Conservation (phyloP, 495 filamentous ascomycete genomes). For the Hypoxylon lenormandii region DNA sequence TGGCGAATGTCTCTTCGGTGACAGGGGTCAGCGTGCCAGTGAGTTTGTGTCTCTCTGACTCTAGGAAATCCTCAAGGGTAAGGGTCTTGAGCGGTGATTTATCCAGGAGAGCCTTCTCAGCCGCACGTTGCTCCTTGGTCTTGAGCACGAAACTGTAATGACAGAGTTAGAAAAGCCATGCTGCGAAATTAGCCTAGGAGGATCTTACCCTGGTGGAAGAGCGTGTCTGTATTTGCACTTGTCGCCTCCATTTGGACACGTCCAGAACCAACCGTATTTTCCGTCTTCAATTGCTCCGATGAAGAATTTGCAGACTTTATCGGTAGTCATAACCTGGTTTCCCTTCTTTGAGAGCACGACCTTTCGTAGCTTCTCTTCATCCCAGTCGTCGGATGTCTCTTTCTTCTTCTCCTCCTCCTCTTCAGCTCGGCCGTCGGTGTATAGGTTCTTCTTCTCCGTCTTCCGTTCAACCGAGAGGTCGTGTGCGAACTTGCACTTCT, state of each 20-base stretch:
- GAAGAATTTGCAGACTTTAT: constrained; percentile 99
- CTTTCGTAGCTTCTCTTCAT: constrained; percentile 91
- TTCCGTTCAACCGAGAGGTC: constrained; percentile 90
- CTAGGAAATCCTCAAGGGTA: constrained; percentile 96
- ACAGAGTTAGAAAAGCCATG: constrained; percentile 44
- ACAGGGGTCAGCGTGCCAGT: constrained; percentile 91
- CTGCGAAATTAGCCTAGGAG: neutral
- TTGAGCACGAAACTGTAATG: constrained; percentile 85
- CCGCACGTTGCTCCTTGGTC: constrained; percentile 94
- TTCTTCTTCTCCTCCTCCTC: constrained; percentile 85
- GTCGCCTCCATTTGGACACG: constrained; percentile 94
- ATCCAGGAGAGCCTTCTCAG: constrained; percentile 96
- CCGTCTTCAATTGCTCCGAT: constrained; percentile 97
- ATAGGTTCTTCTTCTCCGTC: constrained; percentile 88
- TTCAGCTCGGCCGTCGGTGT: constrained; percentile 83
- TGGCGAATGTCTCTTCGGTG: constrained; percentile 87
- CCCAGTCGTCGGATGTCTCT: constrained; percentile 95
- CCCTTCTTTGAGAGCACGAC: constrained; percentile 96
- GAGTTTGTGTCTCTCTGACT: constrained; percentile 92
- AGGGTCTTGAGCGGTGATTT: constrained; percentile 94
- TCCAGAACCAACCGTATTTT: constrained; percentile 99
- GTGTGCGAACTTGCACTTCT: constrained; percentile 97
- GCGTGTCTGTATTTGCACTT: constrained; percentile 99
- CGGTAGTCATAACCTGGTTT: constrained; percentile 93
- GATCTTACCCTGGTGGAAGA: constrained; percentile 85